Conservation (phyloP, 768 basidiomycete species). For the Termitomyces heimii region DNA sequence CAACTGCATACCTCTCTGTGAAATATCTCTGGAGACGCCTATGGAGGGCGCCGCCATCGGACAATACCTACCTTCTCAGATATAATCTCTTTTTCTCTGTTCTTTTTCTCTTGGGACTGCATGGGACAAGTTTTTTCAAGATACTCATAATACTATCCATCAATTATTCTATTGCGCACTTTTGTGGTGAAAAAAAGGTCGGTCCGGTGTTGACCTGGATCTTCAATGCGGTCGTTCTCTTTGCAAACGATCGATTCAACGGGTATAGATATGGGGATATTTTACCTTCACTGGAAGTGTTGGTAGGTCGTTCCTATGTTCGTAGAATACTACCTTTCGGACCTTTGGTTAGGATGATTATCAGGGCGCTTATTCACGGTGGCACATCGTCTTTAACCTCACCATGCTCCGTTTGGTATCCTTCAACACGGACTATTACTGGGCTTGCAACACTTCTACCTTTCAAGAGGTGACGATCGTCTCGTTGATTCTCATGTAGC, state of each 20-base stretch:
- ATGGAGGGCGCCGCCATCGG: constrained; percentile 15
- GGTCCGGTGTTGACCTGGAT: constrained; percentile 63
- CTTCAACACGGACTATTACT: constrained; percentile 90
- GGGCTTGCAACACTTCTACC: constrained; percentile 52
- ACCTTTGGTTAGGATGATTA: constrained; percentile 44
- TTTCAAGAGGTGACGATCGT: constrained; percentile 38
- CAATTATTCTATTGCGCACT: constrained; percentile 65
- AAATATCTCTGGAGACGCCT: constrained; percentile 44
- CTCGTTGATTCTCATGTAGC: constrained; percentile 9
- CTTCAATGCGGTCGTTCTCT: constrained; percentile 70
- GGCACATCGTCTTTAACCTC: constrained; percentile 94
- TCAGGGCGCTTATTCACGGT: constrained; percentile 80
- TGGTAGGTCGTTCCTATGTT: constrained; percentile 46
- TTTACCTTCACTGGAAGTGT: constrained; percentile 42
- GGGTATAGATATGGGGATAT: constrained; percentile 69
- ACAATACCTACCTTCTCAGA: constrained; percentile 36
- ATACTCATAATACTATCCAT: constrained; percentile 60
- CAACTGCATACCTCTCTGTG: constrained; percentile 46
- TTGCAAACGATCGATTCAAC: constrained; percentile 65
- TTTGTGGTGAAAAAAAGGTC: constrained; percentile 31
- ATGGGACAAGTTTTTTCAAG: constrained; percentile 79
- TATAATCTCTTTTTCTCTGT: constrained; percentile 60
- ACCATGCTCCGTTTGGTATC: constrained; percentile 92
- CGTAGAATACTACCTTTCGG: background rate
- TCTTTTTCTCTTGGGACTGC: constrained; percentile 63